Base-by-base conservation (phyloP, 257 asterid species). In the Solanum boliviense region DNA sequence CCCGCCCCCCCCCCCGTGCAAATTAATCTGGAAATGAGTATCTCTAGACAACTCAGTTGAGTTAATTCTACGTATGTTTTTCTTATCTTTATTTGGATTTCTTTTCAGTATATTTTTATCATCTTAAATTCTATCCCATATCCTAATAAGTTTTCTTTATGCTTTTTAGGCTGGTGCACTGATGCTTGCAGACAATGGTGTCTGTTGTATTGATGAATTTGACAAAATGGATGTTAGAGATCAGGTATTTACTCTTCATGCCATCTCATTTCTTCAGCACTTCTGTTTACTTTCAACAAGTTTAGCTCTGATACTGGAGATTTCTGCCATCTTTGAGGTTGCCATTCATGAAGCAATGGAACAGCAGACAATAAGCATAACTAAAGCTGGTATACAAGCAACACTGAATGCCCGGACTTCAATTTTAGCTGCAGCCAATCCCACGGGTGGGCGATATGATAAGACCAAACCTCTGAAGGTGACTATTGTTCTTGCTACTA, bases 311-410 rank as follows among this genome's bases (percentile, higher is more conserved):
- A 73, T 89, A 13, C 85, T 48, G 84, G 48, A 32, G 35, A 25
- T 83, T 60, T 52, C 9, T 78, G 88, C 32, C 73, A 75, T 39
- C 84, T 88, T 90, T 73, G 88, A 97, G 99, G 99, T 97, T 89
- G 99, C 99, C 89, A 97, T 97, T 89, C 99, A 97, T 84, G 99
- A 97, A 92, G 99, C 99, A 87, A 97, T 97, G 99, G 99, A 97
- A 89, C 99, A 97, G 88, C 99, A 97, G 91, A 97, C 99, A 3
- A 97, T 97, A 94, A 97, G 99, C 94, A 96, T 97, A 88, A 97
- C 99, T 46, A 97, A 97, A 92, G 99, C 99, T 78, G 99, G 99
- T 88, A 97, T 97, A 90, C 99, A 97, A 92, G 99, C 99, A 89
- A 97, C 99, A 81, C 82, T 97, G 88, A 97, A 97, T 93, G 99